Evolutionary conservation across 2,329 filamentous ascomycete species (phyloP), one percentile per base, ranked within the genome.

Genomic region (Trichocomaceae sp.): DNA sequence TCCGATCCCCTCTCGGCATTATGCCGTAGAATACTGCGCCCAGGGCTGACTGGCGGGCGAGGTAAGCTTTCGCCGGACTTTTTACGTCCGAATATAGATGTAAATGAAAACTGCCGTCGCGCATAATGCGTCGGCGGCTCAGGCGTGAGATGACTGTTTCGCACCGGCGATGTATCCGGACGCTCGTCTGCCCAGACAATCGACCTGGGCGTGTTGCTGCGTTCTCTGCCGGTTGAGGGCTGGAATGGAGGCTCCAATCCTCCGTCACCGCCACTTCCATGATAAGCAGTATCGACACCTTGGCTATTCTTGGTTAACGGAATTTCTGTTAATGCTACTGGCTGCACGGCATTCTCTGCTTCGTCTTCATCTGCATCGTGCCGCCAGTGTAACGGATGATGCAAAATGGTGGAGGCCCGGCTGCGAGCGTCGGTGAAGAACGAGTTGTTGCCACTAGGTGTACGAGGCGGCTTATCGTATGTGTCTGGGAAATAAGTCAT

Each of bases 61-160:
- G 59, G 44, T 9, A 62, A 62, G 35, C 62, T 52, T 29, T 66
- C 58, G 42, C 58, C 56, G 23, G 64, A 52, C 57, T 65, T 67
- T 39, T 62, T 60, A 63, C 84, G 80, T 57, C 76, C 75, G 70
- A 96, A 93, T 51, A 96, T 83, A 61, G 87, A 90, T 60, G 91
- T 86, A 77, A 97, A 97, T 17, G 88, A 95, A 73, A 97, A 99
- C 66, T 96, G 89, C 57, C 92, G 81, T 60, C 77, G 81, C 10
- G 86, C 82, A 29, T 76, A 75, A 53, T 80, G 82, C 3, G 79
- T 59, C 33, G 60, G 71, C n/a, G 50, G 19, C 58, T 61, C 69
- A 59, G 64, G 63, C 3, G 60, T 53, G n/a, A 57, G 58, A 37
- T 54, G 59, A 50, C 35, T 59, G 31, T 50, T 60, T 15, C 56